Conservation (phyloP, 768 basidiomycete genomes). For the Serendipita sp. region DNA sequence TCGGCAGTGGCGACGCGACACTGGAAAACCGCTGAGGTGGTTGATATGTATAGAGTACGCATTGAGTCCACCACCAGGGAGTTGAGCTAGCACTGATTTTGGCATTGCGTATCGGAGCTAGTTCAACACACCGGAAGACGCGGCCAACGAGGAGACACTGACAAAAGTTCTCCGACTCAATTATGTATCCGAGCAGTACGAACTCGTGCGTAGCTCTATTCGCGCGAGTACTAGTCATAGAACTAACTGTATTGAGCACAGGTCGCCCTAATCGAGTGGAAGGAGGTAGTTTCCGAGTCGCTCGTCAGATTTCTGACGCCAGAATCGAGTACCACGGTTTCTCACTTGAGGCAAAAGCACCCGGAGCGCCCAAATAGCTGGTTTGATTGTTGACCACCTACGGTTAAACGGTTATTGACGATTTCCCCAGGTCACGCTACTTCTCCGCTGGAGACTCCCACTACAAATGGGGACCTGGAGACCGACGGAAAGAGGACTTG, state of each 20-base stretch:
- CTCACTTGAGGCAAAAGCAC: neutral
- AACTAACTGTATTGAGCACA: neutral
- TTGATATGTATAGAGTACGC: constrained; percentile 4
- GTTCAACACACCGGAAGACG: constrained; percentile 4
- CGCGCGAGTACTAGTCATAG: neutral
- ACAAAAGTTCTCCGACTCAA: constrained; percentile 5
- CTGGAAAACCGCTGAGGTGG: neutral
- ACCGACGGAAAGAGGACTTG: neutral
- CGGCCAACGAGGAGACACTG: neutral
- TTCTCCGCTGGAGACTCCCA: constrained; percentile 4
- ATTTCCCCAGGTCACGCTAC: neutral
- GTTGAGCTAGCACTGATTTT: neutral
- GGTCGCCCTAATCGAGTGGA: neutral
- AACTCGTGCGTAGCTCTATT: neutral
- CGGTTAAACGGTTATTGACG: neutral
- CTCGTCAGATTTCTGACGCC: neutral
- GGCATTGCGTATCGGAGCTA: neutral
- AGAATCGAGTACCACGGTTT: neutral
- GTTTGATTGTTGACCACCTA: neutral
- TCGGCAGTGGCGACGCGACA: constrained; percentile 3
- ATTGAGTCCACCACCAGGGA: neutral
- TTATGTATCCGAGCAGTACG: constrained; percentile 3
- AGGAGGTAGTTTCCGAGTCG: neutral
- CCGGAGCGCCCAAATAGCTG: constrained; percentile 4
- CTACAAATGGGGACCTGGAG: constrained; percentile 2